A percentile compares a stretch with the other conserved stretches of the same genome.
Evolutionary conservation across 176 grass and related monocot genomes (phyloP).

Genomic region (Oryza nivara): DNA sequence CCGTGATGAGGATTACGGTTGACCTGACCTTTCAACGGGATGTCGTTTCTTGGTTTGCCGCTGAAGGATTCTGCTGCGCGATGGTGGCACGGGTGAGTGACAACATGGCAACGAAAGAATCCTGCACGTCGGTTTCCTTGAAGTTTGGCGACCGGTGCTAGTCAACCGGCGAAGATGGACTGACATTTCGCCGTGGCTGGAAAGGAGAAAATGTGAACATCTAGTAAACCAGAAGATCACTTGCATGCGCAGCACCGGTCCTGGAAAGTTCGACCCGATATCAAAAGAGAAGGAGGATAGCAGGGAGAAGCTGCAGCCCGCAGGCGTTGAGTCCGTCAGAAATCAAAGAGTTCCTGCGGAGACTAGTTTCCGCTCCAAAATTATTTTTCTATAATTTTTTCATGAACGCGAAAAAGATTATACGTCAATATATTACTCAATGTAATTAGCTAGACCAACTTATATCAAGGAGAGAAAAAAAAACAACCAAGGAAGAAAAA

Average conservation of each 20-base stretch:
- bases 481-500: no score
- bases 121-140: neutral
- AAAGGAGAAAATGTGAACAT: neutral
- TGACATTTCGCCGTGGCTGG: conserved; percentile 37
- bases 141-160: neutral
- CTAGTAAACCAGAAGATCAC: neutral
- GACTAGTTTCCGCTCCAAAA: neutral
- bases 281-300: neutral
- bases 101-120: neutral
- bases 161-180: conserved; percentile 16
- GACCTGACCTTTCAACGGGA: neutral
- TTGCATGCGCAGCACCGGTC: neutral
- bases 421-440: no score
- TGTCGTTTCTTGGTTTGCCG: neutral
- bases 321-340: neutral
- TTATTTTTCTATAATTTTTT: neutral
- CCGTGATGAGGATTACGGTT: neutral
- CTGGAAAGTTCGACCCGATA: neutral
- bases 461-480: no score
- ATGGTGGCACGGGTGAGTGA: neutral
- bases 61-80: neutral
- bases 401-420: no score
- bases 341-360: neutral
- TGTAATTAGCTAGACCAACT: no score
- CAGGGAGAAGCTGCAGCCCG: neutral